phyloP scores from a whole-genome alignment of 257 asterid species.

The Nicotiana sylvestris region DNA sequence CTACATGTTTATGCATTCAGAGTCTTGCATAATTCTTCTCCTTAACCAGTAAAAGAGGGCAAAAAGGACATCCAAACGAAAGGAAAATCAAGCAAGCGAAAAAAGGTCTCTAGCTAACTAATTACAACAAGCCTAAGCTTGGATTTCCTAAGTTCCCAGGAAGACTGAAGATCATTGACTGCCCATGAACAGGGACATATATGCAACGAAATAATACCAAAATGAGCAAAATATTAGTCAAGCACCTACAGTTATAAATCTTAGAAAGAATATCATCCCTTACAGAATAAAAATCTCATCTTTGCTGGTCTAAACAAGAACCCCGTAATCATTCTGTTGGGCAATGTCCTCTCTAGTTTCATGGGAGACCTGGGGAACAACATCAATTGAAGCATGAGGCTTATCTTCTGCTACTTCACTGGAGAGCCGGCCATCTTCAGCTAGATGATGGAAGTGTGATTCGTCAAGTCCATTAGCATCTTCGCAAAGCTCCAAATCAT shows the following conservation, averaged over 20 bases:
- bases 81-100: background rate
- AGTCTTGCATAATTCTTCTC: background rate
- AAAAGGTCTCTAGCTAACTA: background rate
- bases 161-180: background rate
- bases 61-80: background rate
- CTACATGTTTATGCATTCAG: background rate
- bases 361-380: constrained; percentile 42
- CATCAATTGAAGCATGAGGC: constrained; percentile 32
- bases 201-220: background rate
- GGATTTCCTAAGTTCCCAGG: background rate
- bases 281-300: background rate
- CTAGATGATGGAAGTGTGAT: constrained; percentile 27
- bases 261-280: background rate
- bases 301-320: constrained; percentile 27
- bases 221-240: background rate
- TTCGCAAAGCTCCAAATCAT: constrained; percentile 31
- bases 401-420: constrained; percentile 38
- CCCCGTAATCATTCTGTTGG: constrained; percentile 38
- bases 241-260: background rate
- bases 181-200: constrained; percentile 8
- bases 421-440: constrained; percentile 45
- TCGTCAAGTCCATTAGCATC: constrained; percentile 32
- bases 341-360: constrained; percentile 55
- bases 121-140: constrained; percentile 7
- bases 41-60: background rate